A percentile compares a stretch with the other conserved stretches of the same genome.
phyloP scores from a whole-genome alignment of 2,329 filamentous ascomycete genomes.

The Penicillium hesseltinei region DNA sequence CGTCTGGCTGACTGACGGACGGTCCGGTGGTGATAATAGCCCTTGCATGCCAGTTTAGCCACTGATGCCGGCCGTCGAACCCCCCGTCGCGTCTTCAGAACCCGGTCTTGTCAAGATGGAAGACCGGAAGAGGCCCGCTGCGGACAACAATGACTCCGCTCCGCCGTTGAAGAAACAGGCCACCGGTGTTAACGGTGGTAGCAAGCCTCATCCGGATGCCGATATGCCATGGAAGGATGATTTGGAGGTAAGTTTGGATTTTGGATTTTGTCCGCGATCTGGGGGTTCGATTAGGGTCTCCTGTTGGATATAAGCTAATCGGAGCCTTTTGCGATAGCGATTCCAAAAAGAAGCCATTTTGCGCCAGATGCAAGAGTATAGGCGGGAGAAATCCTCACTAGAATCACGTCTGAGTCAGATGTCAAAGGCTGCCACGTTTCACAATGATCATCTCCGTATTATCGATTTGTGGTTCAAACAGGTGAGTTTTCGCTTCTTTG shows the following conservation, averaged over 20 bases:
- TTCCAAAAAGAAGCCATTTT: constrained; percentile 96
- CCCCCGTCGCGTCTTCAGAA: constrained; percentile 72
- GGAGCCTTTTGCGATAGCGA: constrained; percentile 54
- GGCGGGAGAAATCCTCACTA: constrained; percentile 78
- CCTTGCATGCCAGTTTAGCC: constrained; percentile 48
- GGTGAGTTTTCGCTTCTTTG: constrained; percentile 53
- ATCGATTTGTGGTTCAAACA: constrained; percentile 94
- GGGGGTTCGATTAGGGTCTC: not conserved
- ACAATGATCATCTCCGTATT: constrained; percentile 88
- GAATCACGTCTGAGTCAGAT: constrained; percentile 80
- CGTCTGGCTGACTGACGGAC: constrained; percentile 33
- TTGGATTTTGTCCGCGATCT: not conserved
- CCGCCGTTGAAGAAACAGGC: constrained; percentile 91
- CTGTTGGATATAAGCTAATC: constrained; percentile 32
- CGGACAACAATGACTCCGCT: constrained; percentile 76
- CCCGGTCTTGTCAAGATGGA: constrained; percentile 89
- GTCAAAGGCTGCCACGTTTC: constrained; percentile 72
- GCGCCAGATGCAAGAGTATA: constrained; percentile 97
- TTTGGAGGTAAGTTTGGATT: constrained; percentile 62
- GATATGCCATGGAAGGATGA: constrained; percentile 71
- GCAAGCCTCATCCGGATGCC: constrained; percentile 62
- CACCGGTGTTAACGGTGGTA: constrained; percentile 68
- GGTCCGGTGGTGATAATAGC: constrained; percentile 36
- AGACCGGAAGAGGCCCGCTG: constrained; percentile 94
- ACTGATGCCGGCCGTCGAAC: constrained; percentile 87